A percentile compares a stretch with the other conserved stretches of the same genome.
Evolutionary conservation across 768 basidiomycete species (phyloP).

Genomic region (Agaricus subrufescens): DNA sequence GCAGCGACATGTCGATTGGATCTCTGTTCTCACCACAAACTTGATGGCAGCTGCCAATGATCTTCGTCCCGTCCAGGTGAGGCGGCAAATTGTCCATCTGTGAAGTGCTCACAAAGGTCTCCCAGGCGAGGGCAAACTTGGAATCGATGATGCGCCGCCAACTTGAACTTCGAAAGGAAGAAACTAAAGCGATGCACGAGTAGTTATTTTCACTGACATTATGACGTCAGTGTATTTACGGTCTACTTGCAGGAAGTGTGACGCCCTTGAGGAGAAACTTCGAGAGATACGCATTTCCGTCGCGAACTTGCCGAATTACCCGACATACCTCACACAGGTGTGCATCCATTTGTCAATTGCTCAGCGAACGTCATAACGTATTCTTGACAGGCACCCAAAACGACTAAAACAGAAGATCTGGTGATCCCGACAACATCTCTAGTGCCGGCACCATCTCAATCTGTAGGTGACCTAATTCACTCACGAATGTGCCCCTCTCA

Average conservation of each 20-base stretch:
- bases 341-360: not conserved
- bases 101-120: not conserved
- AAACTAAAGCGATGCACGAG: conserved; percentile 67
- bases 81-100: not conserved
- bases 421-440: not conserved
- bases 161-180: conserved; percentile 66
- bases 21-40: conserved; percentile 76
- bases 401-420: not conserved
- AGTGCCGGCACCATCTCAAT: not conserved
- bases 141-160: conserved; percentile 81
- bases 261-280: conserved; percentile 60
- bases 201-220: conserved; percentile 28
- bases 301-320: conserved; percentile 4
- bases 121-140: conserved; percentile 73
- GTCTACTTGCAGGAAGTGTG: conserved; percentile 54
- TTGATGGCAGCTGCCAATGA: conserved; percentile 90
- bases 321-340: not conserved
- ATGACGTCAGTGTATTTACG: not conserved
- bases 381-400: not conserved
- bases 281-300: conserved; percentile 43
- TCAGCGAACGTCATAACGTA: not conserved
- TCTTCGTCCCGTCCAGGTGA: conserved; percentile 82
- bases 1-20: conserved; percentile 76
- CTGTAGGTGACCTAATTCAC: not conserved
- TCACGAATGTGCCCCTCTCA: not conserved